A percentile compares a stretch with the other conserved stretches of the same genome.
phyloP scores from a whole-genome alignment of 495 filamentous ascomycete species.

The Penicillium canariense region DNA sequence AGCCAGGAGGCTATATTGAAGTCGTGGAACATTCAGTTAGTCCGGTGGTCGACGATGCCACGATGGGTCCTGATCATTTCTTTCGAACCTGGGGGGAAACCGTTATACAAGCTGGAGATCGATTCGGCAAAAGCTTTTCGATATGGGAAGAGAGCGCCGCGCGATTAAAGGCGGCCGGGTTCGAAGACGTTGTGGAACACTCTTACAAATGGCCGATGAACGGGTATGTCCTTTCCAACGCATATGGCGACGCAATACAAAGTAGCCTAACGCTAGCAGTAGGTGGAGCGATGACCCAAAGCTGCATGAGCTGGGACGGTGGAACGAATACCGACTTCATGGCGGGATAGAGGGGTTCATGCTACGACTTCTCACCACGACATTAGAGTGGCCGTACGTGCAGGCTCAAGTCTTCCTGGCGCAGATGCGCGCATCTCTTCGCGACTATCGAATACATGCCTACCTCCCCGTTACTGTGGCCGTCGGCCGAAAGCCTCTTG shows the following conservation, averaged over 20 bases:
- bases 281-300: slow-evolving; percentile 64
- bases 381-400: slow-evolving; percentile 35
- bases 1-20: slow-evolving; percentile 68
- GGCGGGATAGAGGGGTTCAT: slow-evolving; percentile 57
- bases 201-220: slow-evolving; percentile 57
- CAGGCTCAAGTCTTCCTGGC: slow-evolving; percentile 24
- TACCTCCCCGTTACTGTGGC: slow-evolving; percentile 28
- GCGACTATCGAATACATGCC: slow-evolving; percentile 22
- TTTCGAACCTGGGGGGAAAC: slow-evolving; percentile 51
- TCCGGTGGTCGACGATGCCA: slow-evolving; percentile 48
- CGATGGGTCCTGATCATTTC: slow-evolving; percentile 49
- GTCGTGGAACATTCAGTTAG: slow-evolving; percentile 54
- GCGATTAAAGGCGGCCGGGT: slow-evolving; percentile 48
- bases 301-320: slow-evolving; percentile 63
- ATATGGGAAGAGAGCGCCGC: slow-evolving; percentile 43
- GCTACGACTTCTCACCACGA: slow-evolving; percentile 60
- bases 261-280: slow-evolving; percentile 28
- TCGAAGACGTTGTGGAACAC: slow-evolving; percentile 57
- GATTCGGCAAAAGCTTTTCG: slow-evolving; percentile 48
- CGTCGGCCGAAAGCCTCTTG: slow-evolving; percentile 21
- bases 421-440: slow-evolving; percentile 22
- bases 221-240: slow-evolving; percentile 11
- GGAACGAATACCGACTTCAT: slow-evolving; percentile 58
- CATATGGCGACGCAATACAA: background rate
- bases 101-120: slow-evolving; percentile 50